These are phyloP conservation scores for Penicillium sp. DNA, from an alignment of 2,329 filamentous ascomycete genomes.

Conservation along the genomic window DNA sequence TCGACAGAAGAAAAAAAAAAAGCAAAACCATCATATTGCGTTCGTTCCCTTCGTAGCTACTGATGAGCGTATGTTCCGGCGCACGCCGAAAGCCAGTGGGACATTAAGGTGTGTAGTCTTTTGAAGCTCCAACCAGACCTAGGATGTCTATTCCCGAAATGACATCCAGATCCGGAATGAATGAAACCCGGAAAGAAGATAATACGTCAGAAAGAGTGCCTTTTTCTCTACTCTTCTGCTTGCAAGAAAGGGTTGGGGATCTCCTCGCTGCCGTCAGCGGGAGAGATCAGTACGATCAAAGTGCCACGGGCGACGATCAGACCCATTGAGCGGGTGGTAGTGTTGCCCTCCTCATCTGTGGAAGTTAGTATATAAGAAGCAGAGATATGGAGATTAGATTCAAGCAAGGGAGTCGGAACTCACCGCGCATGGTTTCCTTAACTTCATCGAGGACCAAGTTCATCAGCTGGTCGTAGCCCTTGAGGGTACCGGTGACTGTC, in stretches of 20 bases:
- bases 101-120: constrained; percentile 1
- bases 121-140: not conserved
- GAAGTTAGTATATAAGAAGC: constrained; percentile 13
- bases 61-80: constrained; percentile 12
- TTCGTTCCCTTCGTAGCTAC: constrained; percentile 46
- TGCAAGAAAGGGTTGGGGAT: constrained; percentile 89
- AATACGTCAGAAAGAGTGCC: not conserved
- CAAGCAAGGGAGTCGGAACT: constrained; percentile 17
- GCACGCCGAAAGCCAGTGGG: constrained; percentile 4
- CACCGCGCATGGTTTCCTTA: constrained; percentile 79
- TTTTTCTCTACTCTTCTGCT: constrained; percentile 50
- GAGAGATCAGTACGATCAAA: constrained; percentile 82
- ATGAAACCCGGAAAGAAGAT: constrained; percentile 1
- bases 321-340: constrained; percentile 68
- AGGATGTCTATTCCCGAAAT: not conserved
- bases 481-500: constrained; percentile 74
- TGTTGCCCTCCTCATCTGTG: constrained; percentile 84
- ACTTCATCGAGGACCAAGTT: constrained; percentile 94
- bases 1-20: constrained; percentile 23
- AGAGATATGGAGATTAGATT: not conserved
- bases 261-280: constrained; percentile 86
- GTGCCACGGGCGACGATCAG: constrained; percentile 87
- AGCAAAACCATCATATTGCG: constrained; percentile 64
- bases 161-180: not conserved
- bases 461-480: constrained; percentile 96